Conservation (phyloP, 139 green algal genomes). For the Yamagishiella unicocca region DNA sequence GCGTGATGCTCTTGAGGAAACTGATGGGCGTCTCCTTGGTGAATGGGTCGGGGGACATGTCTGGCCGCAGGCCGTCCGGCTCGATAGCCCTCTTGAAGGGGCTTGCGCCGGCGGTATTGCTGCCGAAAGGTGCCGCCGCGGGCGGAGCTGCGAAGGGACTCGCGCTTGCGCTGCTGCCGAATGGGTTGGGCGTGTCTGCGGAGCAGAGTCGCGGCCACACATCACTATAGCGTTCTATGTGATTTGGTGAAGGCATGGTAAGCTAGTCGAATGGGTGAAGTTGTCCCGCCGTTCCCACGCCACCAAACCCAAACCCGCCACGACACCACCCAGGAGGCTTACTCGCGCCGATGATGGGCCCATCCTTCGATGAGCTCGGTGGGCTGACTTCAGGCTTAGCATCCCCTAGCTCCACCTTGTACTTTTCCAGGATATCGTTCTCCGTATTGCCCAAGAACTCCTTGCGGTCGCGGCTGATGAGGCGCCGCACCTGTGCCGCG, state of each 20-base stretch:
- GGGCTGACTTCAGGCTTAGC: background rate
- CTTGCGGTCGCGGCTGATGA: constrained; percentile 82
- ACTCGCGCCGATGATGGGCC: constrained; percentile 9
- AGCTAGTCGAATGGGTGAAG: background rate
- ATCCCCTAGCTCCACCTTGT: constrained; percentile 55
- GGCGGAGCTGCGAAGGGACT: constrained; percentile 55
- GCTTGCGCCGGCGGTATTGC: background rate
- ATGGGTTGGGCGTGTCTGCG: constrained; percentile 43
- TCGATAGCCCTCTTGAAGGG: constrained; percentile 66
- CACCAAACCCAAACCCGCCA: no score
- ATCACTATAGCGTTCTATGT: no score
- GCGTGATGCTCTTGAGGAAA: constrained; percentile 72
- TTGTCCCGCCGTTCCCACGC: background rate
- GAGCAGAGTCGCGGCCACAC: no score
- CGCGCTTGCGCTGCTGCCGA: background rate
- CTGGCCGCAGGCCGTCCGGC: constrained; percentile 71
- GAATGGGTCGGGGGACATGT: constrained; percentile 76
- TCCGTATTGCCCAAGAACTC: constrained; percentile 76
- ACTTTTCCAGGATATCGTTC: constrained; percentile 63
- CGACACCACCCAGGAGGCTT: background rate
- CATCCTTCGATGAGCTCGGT: constrained; percentile 15
- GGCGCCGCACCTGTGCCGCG: constrained; percentile 77
- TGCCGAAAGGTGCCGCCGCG: constrained; percentile 50
- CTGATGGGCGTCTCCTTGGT: constrained; percentile 64
- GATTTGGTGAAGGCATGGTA: background rate